A percentile compares a stretch with the other conserved stretches of the same genome.
Conservation (phyloP, 2,329 filamentous ascomycete genomes). For the Penicillium occitanis region DNA sequence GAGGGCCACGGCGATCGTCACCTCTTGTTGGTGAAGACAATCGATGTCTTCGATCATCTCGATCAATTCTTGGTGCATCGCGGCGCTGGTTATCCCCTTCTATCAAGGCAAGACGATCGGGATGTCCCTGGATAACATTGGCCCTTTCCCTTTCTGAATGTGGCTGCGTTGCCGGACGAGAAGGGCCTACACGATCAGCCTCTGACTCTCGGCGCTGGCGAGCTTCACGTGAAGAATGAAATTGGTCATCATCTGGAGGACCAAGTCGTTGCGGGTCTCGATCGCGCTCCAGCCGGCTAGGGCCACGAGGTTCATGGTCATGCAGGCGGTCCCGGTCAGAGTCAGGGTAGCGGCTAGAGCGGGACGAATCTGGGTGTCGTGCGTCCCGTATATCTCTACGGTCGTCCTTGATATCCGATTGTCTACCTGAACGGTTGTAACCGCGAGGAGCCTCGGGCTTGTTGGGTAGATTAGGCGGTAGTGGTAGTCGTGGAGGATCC, state of each 20-base stretch:
- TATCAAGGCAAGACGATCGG: slow-evolving; percentile 28
- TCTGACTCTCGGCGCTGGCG: slow-evolving; percentile 39
- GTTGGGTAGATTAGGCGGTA: slow-evolving; percentile 39
- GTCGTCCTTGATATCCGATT: slow-evolving; percentile 40
- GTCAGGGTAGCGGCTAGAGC: slow-evolving; percentile 38
- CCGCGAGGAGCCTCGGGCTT: slow-evolving; percentile 35
- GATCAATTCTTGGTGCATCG: slow-evolving; percentile 36
- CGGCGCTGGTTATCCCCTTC: slow-evolving; percentile 33
- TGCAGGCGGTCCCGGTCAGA: slow-evolving; percentile 38
- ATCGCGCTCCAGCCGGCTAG: slow-evolving; percentile 38
- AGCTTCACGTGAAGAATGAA: slow-evolving; percentile 31
- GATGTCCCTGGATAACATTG: slow-evolving; percentile 36
- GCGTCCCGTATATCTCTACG: slow-evolving; percentile 36
- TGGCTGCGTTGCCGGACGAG: slow-evolving; percentile 30
- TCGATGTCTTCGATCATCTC: slow-evolving; percentile 35
- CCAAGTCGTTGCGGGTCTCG: slow-evolving; percentile 30
- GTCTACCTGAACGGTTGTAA: slow-evolving; percentile 37
- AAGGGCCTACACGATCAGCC: slow-evolving; percentile 37
- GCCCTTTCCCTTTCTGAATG: slow-evolving; percentile 37
- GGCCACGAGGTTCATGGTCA: slow-evolving; percentile 39
- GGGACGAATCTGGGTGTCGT: slow-evolving; percentile 39
- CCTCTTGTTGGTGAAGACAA: slow-evolving; percentile 21
- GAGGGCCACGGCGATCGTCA: slow-evolving; percentile 22
- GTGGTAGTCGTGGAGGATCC: slow-evolving; percentile 35
- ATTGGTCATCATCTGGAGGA: slow-evolving; percentile 39